Evolutionary conservation across 768 basidiomycete species (phyloP).

Genomic region (Suillus brevipes): DNA sequence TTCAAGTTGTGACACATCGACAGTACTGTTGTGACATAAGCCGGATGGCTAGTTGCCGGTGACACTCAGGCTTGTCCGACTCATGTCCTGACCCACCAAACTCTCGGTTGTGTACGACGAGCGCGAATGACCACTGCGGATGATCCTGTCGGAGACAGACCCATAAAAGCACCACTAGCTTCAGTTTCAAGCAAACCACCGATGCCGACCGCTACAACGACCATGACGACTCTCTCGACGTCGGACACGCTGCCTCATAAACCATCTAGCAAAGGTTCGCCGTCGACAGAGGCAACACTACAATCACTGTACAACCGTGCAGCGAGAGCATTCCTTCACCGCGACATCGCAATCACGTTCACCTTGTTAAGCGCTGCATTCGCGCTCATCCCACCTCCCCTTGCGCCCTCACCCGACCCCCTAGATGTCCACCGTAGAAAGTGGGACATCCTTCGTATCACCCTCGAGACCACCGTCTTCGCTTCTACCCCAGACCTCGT

Average conservation of each 20-base stretch:
- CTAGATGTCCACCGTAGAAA: slow-evolving; percentile 62
- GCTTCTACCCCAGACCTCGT: slow-evolving; percentile 45
- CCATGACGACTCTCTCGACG: slow-evolving; percentile 15
- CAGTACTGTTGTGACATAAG: too few species aligned
- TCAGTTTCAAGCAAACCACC: slow-evolving; percentile 5
- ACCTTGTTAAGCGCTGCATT: slow-evolving; percentile 71
- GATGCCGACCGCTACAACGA: slow-evolving; percentile 55
- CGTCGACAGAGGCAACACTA: slow-evolving; percentile 49
- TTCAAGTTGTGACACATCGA: too few species aligned
- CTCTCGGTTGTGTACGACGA: background rate
- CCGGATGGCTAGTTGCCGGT: too few species aligned
- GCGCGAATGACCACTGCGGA: background rate
- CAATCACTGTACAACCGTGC: slow-evolving; percentile 77
- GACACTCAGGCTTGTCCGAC: too few species aligned
- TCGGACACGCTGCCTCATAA: slow-evolving; percentile 39
- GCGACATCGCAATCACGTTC: slow-evolving; percentile 64
- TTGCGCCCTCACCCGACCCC: slow-evolving; percentile 33
- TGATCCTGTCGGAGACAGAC: background rate
- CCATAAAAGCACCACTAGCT: background rate
- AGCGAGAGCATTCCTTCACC: slow-evolving; percentile 74
- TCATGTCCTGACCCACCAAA: too few species aligned
- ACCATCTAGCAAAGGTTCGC: slow-evolving; percentile 21
- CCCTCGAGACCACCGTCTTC: slow-evolving; percentile 75
- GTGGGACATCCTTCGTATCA: slow-evolving; percentile 88
- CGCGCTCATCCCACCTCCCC: slow-evolving; percentile 50